Percentiles rank a stretch among this genome's conserved stretches.
Conservation (phyloP, 1,284 basidiomycete genomes). For the Puccinia polysora region DNA sequence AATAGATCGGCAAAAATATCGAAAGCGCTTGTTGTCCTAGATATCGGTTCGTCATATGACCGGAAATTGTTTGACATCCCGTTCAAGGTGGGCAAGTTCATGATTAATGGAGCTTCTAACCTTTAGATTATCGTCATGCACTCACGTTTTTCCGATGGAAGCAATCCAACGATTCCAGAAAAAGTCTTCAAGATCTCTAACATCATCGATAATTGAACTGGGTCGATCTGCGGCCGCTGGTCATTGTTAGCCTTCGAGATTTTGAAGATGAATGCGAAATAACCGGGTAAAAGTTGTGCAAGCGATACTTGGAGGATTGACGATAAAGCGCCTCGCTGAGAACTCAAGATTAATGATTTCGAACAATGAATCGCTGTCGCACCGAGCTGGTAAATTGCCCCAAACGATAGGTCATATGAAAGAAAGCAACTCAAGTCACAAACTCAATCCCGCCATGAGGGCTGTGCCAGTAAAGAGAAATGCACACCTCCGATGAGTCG, state of each 20-base stretch:
- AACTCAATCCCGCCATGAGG: too few species aligned
- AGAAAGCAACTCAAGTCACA: not conserved
- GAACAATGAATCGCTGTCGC: constrained; percentile 40
- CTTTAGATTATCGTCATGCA: not conserved
- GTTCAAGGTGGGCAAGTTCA: too few species aligned
- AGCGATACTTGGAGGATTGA: constrained; percentile 13
- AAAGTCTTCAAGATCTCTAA: constrained; percentile 33
- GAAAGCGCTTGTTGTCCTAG: constrained; percentile 34
- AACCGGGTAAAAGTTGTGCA: constrained; percentile 11
- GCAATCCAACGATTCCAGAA: constrained; percentile 10
- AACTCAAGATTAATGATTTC: constrained; percentile 30
- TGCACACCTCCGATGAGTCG: constrained; percentile 23
- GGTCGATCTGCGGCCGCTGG: not conserved
- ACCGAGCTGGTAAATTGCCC: not conserved
- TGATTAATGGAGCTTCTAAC: not conserved
- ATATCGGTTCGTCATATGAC: too few species aligned
- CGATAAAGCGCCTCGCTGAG: not conserved
- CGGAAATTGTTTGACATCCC: too few species aligned
- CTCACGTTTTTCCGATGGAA: constrained; percentile 29
- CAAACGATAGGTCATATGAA: too few species aligned
- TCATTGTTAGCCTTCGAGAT: not conserved
- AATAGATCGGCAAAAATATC: constrained; percentile 35
- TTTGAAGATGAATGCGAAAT: constrained; percentile 13
- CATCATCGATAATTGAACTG: not conserved
- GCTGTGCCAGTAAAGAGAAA: not conserved